These are phyloP conservation scores for Colletotrichum zoysiae DNA, from an alignment of 2,329 filamentous ascomycete genomes.

Conservation along the genomic window DNA sequence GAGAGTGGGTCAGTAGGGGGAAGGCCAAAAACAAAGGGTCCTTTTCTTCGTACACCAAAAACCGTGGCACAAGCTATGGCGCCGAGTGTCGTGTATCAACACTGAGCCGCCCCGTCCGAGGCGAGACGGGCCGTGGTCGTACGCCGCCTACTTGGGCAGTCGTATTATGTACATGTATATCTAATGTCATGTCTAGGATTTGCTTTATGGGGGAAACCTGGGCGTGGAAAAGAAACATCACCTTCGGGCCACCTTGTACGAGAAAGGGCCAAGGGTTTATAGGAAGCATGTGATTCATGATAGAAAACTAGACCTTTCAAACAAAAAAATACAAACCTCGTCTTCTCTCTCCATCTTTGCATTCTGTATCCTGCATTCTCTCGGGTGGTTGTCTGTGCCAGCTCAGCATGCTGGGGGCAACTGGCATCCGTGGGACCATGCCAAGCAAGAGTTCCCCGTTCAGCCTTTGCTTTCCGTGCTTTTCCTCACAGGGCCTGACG, in stretches of 20 bases:
- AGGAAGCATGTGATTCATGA: conserved; percentile 37
- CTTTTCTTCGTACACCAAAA: not conserved
- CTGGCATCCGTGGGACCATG: not conserved
- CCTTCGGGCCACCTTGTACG: conserved; percentile 22
- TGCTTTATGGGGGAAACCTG: conserved; percentile 10
- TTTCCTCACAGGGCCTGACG: not conserved
- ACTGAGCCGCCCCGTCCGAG: conserved; percentile 14
- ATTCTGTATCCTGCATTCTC: not conserved
- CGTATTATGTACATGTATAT: conserved; percentile 39
- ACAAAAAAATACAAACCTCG: conserved; percentile 30
- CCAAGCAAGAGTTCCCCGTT: not conserved
- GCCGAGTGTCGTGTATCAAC: conserved; percentile 37
- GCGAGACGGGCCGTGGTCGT: conserved; percentile 15
- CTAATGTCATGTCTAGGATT: conserved; percentile 36
- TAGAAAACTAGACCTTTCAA: conserved; percentile 37
- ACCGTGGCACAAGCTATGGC: conserved; percentile 26
- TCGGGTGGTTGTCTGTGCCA: not conserved
- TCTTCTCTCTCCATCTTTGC: conserved; percentile 26
- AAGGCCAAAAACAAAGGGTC: not conserved
- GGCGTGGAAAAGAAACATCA: conserved; percentile 24
- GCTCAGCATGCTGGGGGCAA: not conserved
- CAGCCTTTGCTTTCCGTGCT: not conserved
- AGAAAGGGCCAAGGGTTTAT: conserved; percentile 6
- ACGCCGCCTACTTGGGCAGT: conserved; percentile 29
- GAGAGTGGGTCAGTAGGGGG: not conserved